Conservation (phyloP, 192 early-diverging fungal species). For the Martensiomyces pterosporus region DNA sequence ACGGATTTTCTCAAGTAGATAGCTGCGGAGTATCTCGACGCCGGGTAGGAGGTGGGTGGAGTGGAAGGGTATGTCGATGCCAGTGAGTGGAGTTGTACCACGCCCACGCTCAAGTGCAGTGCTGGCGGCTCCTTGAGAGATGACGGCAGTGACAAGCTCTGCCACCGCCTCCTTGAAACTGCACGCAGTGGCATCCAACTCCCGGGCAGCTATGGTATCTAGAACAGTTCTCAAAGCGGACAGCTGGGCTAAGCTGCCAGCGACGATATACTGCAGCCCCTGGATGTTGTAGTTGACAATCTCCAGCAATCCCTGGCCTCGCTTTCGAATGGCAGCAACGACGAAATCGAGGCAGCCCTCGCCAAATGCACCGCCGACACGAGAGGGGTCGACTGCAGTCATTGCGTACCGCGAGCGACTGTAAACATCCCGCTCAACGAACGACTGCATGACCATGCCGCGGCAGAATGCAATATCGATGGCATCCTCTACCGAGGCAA, state of each 20-base stretch:
- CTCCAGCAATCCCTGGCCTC: slow-evolving; percentile 75
- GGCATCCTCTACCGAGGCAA: slow-evolving; percentile 74
- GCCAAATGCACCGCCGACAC: slow-evolving; percentile 73
- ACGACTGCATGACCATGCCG: slow-evolving; percentile 97
- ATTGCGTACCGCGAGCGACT: slow-evolving; percentile 92
- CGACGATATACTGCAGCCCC: slow-evolving; percentile 94
- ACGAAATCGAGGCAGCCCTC: slow-evolving; percentile 60
- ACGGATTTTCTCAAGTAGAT: slow-evolving; percentile 75
- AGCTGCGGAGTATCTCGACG: slow-evolving; percentile 83
- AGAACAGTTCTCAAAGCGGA: slow-evolving; percentile 71
- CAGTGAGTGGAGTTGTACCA: slow-evolving; percentile 85
- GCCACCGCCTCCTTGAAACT: slow-evolving; percentile 50
- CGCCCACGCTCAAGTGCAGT: slow-evolving; percentile 67
- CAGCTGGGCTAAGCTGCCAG: slow-evolving; percentile 75
- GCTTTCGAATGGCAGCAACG: slow-evolving; percentile 65
- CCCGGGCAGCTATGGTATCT: slow-evolving; percentile 73
- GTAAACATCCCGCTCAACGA: slow-evolving; percentile 72
- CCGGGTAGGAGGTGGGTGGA: slow-evolving; percentile 85
- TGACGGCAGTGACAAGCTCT: slow-evolving; percentile 55
- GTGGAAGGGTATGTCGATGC: slow-evolving; percentile 98
- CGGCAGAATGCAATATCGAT: slow-evolving; percentile 94
- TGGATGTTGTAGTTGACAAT: slow-evolving; percentile 98
- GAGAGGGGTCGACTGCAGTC: slow-evolving; percentile 89
- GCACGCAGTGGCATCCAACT: slow-evolving; percentile 15
- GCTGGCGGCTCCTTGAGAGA: slow-evolving; percentile 53